A percentile compares a stretch with the other conserved stretches of the same genome.
Conservation (phyloP, 345 rosid species). For the Murraya paniculata region DNA sequence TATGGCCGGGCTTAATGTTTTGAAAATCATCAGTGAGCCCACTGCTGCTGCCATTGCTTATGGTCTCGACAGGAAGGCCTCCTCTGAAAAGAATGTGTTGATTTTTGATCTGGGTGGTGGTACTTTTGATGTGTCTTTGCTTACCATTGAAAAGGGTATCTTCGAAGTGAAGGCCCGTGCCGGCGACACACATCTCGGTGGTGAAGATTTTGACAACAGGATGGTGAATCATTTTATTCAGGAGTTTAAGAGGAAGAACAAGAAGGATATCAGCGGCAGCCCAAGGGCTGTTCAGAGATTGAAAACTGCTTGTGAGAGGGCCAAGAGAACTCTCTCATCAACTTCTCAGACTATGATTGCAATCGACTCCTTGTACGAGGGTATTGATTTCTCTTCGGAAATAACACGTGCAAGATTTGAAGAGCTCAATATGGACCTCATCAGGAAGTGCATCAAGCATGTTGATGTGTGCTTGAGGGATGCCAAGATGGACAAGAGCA, state of each 20-base stretch:
- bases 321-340: slow-evolving; percentile 34
- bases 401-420: slow-evolving; percentile 41
- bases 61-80: slow-evolving; percentile 46
- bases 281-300: slow-evolving; percentile 43
- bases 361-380: slow-evolving; percentile 40
- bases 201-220: slow-evolving; percentile 40
- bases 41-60: slow-evolving; percentile 54
- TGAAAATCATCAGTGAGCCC: slow-evolving; percentile 42
- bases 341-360: slow-evolving; percentile 34
- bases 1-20: slow-evolving; percentile 36
- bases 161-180: slow-evolving; percentile 50
- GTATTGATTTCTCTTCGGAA: slow-evolving; percentile 37
- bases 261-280: slow-evolving; percentile 42
- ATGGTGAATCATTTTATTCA: slow-evolving; percentile 44
- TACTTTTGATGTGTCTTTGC: slow-evolving; percentile 52
- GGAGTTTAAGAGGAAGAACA: slow-evolving; percentile 40
- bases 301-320: slow-evolving; percentile 36
- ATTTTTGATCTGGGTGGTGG: slow-evolving; percentile 58
- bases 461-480: slow-evolving; percentile 43
- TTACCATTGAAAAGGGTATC: slow-evolving; percentile 43
- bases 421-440: slow-evolving; percentile 40
- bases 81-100: slow-evolving; percentile 41
- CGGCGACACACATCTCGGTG: slow-evolving; percentile 50
- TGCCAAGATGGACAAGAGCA: slow-evolving; percentile 45
- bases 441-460: slow-evolving; percentile 41